These are phyloP conservation scores for Mucor sp. DNA, from an alignment of 371 early-diverging fungal species.

Conservation along the genomic window DNA sequence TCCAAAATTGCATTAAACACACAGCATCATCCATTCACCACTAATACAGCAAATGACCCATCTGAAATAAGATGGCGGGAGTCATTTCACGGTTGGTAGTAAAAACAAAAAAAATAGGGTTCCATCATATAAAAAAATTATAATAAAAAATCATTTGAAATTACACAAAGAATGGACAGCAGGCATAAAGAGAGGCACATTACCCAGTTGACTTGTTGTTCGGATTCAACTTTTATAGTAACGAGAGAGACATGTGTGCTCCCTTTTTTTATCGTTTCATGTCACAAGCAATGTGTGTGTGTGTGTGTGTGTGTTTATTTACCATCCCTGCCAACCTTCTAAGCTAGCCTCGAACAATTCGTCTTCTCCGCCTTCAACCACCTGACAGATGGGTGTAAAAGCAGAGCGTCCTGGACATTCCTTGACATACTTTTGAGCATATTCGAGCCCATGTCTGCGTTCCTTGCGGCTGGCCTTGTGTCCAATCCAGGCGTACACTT, in stretches of 20 bases:
- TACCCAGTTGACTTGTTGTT: not conserved
- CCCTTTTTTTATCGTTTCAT: not conserved
- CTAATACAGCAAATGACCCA: not conserved
- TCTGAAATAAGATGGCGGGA: constrained; percentile 11
- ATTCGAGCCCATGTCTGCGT: constrained; percentile 56
- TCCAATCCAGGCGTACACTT: constrained; percentile 72
- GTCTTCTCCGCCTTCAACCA: constrained; percentile 72
- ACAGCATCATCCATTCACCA: not conserved
- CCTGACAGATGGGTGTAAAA: constrained; percentile 65
- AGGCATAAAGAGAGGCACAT: not conserved
- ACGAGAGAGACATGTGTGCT: not conserved
- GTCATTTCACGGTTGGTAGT: constrained; percentile 21
- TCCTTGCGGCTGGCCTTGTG: constrained; percentile 61
- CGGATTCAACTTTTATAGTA: constrained; percentile 6
- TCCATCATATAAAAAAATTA: not conserved
- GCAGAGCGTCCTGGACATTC: constrained; percentile 45
- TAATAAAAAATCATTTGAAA: constrained; percentile 2
- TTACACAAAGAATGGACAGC: not conserved
- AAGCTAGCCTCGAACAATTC: constrained; percentile 53
- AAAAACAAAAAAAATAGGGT: not conserved
- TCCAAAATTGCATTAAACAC: not conserved
- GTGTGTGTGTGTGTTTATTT: too few relatives aligned
- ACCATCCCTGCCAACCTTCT: constrained; percentile 58
- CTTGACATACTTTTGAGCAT: constrained; percentile 72
- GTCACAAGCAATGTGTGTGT: not conserved